Evolutionary conservation across 148 eudicot species (phyloP).

Genomic region (Chenopodium berlandieri): DNA sequence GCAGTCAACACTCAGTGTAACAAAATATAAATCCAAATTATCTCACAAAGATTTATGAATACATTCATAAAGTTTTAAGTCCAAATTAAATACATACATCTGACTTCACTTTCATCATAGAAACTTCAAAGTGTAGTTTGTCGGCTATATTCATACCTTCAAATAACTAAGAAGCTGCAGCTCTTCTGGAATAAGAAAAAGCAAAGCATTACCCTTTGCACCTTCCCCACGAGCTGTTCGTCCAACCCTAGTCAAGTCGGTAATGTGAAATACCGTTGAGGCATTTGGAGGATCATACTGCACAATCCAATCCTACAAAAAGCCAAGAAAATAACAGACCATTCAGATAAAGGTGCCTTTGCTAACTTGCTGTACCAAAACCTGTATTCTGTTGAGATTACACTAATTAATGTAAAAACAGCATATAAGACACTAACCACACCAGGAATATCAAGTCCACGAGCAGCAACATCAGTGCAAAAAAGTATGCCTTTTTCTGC

Average conservation of each 20-base stretch:
- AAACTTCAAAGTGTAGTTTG: not conserved
- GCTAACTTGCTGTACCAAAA: not conserved
- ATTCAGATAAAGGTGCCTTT: not conserved
- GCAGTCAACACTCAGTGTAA: not conserved
- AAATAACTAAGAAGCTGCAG: constrained; percentile 74
- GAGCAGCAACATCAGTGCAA: constrained; percentile 98
- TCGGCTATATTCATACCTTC: constrained; percentile 48
- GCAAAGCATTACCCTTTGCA: constrained; percentile 81
- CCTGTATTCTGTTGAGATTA: not conserved
- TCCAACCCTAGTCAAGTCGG: constrained; percentile 55
- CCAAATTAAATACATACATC: not conserved
- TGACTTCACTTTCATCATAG: not conserved
- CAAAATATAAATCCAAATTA: not conserved
- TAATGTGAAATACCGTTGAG: constrained; percentile 56
- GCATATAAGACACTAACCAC: constrained; percentile 54
- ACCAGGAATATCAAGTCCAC: constrained; percentile 95
- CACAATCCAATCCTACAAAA: constrained; percentile 84
- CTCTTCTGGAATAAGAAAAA: constrained; percentile 91
- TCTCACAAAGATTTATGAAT: not conserved
- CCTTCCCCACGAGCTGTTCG: constrained; percentile 99
- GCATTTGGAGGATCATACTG: constrained; percentile 99
- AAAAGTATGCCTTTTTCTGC: constrained; percentile 83
- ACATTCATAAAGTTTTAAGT: too few relatives aligned
- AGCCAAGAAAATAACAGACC: not conserved
- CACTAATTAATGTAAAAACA: not conserved